phyloP scores from a whole-genome alignment of 1,284 basidiomycete species.

The Boletus coffeatus region DNA sequence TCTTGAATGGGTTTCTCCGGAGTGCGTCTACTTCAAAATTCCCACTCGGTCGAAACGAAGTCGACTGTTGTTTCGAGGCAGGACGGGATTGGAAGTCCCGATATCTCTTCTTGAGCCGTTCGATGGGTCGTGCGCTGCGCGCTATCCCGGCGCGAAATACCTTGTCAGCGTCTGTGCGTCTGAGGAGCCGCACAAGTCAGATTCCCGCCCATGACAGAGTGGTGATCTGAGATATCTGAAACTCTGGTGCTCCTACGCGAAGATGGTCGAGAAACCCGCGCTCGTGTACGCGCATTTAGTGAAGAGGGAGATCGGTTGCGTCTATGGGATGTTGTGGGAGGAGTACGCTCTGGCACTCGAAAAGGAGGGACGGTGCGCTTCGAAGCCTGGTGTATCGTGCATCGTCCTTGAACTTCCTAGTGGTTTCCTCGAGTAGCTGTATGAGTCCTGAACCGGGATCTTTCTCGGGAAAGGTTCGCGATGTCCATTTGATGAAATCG shows the following conservation, averaged over 20 bases:
- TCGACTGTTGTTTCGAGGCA: conserved; percentile 26
- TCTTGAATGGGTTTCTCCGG: conserved; percentile 52
- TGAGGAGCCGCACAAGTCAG: conserved; percentile 29
- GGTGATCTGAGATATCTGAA: conserved; percentile 87
- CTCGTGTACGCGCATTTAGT: conserved; percentile 73
- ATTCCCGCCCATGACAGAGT: conserved; percentile 28
- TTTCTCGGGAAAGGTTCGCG: conserved; percentile 40
- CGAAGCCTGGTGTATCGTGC: conserved; percentile 46
- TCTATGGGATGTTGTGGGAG: conserved; percentile 78
- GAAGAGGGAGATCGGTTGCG: conserved; percentile 74
- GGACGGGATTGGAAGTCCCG: conserved; percentile 70
- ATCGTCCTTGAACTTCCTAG: conserved; percentile 75
- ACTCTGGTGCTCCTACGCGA: conserved; percentile 82
- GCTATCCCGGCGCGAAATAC: conserved; percentile 84
- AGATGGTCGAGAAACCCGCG: conserved; percentile 49
- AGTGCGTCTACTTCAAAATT: conserved; percentile 36
- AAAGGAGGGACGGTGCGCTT: conserved; percentile 64
- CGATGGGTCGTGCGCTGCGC: conserved; percentile 75
- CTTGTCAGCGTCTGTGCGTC: conserved; percentile 73
- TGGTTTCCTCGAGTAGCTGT: conserved; percentile 70
- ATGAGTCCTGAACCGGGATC: conserved; percentile 54
- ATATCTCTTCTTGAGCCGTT: conserved; percentile 81
- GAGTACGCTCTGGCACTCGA: conserved; percentile 81
- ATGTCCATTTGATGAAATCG: conserved; percentile 61
- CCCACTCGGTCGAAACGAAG: conserved; percentile 21